These are phyloP conservation scores for Claviceps citrina DNA, from an alignment of 2,329 filamentous ascomycete genomes.

Conservation along the genomic window DNA sequence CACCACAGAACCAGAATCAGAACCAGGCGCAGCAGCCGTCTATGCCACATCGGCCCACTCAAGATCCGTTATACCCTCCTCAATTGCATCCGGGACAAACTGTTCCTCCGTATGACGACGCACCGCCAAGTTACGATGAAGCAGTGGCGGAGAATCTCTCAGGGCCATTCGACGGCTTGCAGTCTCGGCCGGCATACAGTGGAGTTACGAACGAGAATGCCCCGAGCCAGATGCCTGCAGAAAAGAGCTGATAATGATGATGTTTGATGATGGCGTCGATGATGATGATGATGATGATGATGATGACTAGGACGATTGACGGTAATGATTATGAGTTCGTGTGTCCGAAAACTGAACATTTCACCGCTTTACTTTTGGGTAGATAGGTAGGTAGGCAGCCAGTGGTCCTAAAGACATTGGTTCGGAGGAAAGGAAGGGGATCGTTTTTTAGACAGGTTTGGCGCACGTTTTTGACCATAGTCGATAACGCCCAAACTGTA, in stretches of 20 bases:
- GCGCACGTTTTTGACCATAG: too few relatives aligned
- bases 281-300: background rate
- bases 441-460: too few relatives aligned
- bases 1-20: constrained; percentile 9
- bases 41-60: constrained; percentile 16
- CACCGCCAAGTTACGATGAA: constrained; percentile 91
- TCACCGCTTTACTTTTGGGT: too few relatives aligned
- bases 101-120: constrained; percentile 46
- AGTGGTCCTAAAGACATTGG: too few relatives aligned
- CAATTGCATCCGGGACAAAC: constrained; percentile 32
- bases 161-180: constrained; percentile 49
- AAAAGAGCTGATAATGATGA: constrained; percentile 20
- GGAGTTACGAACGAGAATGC: constrained; percentile 47
- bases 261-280: background rate
- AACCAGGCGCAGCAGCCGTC: constrained; percentile 4
- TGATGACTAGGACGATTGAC: background rate
- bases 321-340: background rate
- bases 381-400: too few relatives aligned
- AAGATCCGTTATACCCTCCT: constrained; percentile 42
- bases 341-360: too few relatives aligned
- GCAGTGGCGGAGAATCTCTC: constrained; percentile 63
- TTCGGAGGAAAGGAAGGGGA: too few relatives aligned
- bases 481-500: too few relatives aligned
- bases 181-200: constrained; percentile 50
- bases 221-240: constrained; percentile 32